Conservation (phyloP, 2,329 filamentous ascomycete genomes). For the Fusarium caatingaense region DNA sequence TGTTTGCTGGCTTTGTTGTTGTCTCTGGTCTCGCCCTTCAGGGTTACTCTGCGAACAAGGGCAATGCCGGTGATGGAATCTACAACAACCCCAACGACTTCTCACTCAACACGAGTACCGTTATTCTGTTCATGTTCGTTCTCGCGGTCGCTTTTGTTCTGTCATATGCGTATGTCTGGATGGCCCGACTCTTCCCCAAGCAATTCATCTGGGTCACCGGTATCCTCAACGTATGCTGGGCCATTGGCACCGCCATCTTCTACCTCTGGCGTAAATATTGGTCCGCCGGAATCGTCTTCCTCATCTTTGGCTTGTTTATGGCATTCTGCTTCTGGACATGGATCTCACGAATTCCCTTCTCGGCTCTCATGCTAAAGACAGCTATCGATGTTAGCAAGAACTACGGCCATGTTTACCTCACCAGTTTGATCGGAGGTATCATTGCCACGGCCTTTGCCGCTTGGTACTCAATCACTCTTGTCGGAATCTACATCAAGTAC, state of each 20-base stretch:
- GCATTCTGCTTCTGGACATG: constrained; percentile 88
- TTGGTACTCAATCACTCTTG: constrained; percentile 88
- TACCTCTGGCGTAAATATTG: constrained; percentile 83
- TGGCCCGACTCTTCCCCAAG: constrained; percentile 83
- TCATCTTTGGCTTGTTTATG: constrained; percentile 79
- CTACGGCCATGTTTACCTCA: constrained; percentile 86
- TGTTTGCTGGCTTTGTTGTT: constrained; percentile 78
- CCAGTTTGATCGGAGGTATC: constrained; percentile 85
- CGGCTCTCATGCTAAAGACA: constrained; percentile 87
- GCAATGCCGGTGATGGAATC: constrained; percentile 76
- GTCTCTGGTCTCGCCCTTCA: constrained; percentile 81
- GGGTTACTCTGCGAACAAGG: constrained; percentile 74
- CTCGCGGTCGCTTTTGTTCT: constrained; percentile 79
- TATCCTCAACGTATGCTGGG: constrained; percentile 86
- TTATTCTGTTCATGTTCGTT: constrained; percentile 85
- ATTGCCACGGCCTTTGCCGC: constrained; percentile 80
- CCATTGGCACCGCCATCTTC: constrained; percentile 87
- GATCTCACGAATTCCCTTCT: constrained; percentile 92
- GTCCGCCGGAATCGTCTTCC: constrained; percentile 86
- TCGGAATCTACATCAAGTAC: constrained; percentile 87
- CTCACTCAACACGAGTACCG: constrained; percentile 81
- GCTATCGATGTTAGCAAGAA: constrained; percentile 85
- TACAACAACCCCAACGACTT: constrained; percentile 75
- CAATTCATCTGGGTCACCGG: constrained; percentile 93
- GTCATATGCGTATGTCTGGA: constrained; percentile 80